Evolutionary conservation across 2,329 filamentous ascomycete genomes (phyloP).

Genomic region (Alternaria infectoria): DNA sequence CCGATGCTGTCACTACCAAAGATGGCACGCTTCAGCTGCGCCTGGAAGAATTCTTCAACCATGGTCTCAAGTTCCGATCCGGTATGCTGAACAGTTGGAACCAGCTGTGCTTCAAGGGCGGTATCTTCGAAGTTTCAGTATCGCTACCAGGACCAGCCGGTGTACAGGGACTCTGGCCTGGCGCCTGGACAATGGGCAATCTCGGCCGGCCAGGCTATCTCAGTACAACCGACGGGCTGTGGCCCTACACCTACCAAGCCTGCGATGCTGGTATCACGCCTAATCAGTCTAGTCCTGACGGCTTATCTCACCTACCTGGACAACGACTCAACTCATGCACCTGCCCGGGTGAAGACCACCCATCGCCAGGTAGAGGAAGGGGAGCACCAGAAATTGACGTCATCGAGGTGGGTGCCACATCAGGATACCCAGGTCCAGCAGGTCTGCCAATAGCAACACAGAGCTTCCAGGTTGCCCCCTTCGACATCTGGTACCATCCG

Average conservation of each 20-base stretch:
- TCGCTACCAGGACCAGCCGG: conserved; percentile 60
- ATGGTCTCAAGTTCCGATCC: conserved; percentile 55
- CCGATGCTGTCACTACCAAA: conserved; percentile 59
- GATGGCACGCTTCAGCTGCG: conserved; percentile 55
- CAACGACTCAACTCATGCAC: conserved; percentile 55
- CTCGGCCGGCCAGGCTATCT: conserved; percentile 60
- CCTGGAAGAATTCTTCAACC: conserved; percentile 55
- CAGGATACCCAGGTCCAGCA: conserved; percentile 34
- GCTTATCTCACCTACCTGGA: conserved; percentile 52
- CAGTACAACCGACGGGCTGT: conserved; percentile 60
- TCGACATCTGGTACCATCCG: conserved; percentile 59
- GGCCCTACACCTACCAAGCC: conserved; percentile 61
- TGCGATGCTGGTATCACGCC: conserved; percentile 60
- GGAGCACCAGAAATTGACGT: conserved; percentile 59
- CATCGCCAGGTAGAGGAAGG: conserved; percentile 55
- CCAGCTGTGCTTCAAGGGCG: conserved; percentile 62
- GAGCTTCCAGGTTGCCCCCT: conserved; percentile 58
- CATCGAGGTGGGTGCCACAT: conserved; percentile 55
- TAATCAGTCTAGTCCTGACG: conserved; percentile 55
- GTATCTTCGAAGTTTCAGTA: conserved; percentile 60
- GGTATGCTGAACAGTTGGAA: conserved; percentile 63
- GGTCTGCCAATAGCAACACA: conserved; percentile 56
- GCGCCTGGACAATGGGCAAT: conserved; percentile 63
- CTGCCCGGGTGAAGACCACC: conserved; percentile 55
- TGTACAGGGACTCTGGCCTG: conserved; percentile 59